Conservation (phyloP, 805 yeast species). For the Candida hungchunana region DNA sequence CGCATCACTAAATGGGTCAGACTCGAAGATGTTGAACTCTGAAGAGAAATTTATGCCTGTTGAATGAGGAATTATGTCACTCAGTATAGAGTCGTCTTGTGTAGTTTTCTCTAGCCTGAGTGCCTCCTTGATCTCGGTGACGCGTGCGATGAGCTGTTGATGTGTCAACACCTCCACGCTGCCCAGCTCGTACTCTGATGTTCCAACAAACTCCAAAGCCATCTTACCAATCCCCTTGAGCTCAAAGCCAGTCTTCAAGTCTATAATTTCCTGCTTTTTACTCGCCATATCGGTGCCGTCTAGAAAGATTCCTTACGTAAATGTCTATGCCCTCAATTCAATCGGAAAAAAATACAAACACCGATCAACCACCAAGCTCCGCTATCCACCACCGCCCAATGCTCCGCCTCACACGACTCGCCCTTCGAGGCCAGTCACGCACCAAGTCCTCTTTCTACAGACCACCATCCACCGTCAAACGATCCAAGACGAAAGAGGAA, state of each 20-base stretch:
- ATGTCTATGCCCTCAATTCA: no score
- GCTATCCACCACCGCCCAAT: no score
- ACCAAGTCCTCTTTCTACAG: constrained; percentile 20
- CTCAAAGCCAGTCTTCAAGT: constrained; percentile 7
- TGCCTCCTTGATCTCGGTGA: constrained; percentile 3
- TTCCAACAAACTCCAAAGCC: constrained; percentile 7
- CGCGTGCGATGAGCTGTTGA: constrained; percentile 7
- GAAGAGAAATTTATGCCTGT: constrained; percentile 6
- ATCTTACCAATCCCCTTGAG: constrained; percentile 3
- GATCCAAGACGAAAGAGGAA: constrained; percentile 30
- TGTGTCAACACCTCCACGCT: constrained; percentile 2
- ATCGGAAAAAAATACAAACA: no score
- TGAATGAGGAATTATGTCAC: neutral
- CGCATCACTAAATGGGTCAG: constrained; percentile 5
- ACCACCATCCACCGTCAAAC: constrained; percentile 21
- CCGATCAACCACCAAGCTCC: no score
- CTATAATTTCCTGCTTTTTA: no score
- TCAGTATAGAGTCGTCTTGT: neutral
- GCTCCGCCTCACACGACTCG: no score
- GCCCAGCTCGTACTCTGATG: constrained; percentile 6
- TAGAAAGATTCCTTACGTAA: no score
- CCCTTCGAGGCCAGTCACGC: no score
- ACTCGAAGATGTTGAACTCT: constrained; percentile 8
- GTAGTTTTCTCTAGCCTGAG: neutral
- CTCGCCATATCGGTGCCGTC: no score